phyloP scores from a whole-genome alignment of 1,284 basidiomycete genomes.

The Ustilago cynodontis region DNA sequence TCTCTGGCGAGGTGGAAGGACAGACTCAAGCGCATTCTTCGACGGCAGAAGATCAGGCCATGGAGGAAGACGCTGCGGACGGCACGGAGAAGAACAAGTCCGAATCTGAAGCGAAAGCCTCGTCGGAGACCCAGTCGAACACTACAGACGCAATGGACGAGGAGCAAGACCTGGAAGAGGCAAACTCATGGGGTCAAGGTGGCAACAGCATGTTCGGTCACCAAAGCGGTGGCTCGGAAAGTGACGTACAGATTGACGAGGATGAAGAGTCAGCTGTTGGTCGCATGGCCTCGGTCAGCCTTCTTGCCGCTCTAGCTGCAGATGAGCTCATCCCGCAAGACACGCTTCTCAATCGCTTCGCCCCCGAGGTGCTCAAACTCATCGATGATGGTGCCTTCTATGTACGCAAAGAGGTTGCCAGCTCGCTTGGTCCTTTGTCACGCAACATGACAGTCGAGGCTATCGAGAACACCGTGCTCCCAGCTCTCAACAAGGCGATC shows the following conservation, averaged over 20 bases:
- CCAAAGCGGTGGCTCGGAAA: conserved; percentile 40
- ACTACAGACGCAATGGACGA: conserved; percentile 32
- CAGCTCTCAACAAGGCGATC: conserved; percentile 80
- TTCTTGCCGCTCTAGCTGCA: conserved; percentile 82
- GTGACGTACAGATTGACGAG: conserved; percentile 40
- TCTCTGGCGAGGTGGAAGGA: background rate
- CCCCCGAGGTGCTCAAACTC: conserved; percentile 84
- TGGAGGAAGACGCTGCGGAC: conserved; percentile 36
- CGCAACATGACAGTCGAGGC: conserved; percentile 83
- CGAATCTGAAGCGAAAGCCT: background rate
- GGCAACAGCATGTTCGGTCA: conserved; percentile 35
- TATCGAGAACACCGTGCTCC: conserved; percentile 74
- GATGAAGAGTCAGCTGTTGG: conserved; percentile 83
- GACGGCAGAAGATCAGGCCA: conserved; percentile 19
- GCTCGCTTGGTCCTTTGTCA: conserved; percentile 86
- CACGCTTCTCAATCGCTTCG: conserved; percentile 78
- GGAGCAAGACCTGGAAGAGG: conserved; percentile 21
- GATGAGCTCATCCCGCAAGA: conserved; percentile 72
- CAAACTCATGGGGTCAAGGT: conserved; percentile 32
- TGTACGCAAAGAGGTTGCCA: conserved; percentile 89
- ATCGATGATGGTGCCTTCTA: conserved; percentile 83
- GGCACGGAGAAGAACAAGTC: conserved; percentile 1
- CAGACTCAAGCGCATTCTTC: background rate
- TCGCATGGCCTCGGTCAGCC: conserved; percentile 88
- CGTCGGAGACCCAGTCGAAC: conserved; percentile 1